Percentiles rank a stretch among this genome's conserved stretches.
Evolutionary conservation across 2,329 filamentous ascomycete genomes (phyloP).

Genomic region (Curvularia sp.): DNA sequence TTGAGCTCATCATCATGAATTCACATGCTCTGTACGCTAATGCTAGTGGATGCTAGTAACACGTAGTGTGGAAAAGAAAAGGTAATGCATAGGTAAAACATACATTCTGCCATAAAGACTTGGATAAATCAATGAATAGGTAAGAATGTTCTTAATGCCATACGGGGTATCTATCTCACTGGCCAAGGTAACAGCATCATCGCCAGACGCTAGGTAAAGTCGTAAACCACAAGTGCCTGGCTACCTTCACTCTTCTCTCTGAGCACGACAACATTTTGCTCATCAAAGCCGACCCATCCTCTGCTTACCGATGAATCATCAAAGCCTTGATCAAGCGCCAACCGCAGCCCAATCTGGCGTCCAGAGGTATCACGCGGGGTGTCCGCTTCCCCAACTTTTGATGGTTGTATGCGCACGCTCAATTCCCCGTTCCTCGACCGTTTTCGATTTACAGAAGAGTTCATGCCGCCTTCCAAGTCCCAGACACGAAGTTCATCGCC

Average conservation of each 20-base stretch:
- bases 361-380: conserved; percentile 30
- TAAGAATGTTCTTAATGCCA: neutral
- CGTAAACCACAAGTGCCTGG: conserved; percentile 81
- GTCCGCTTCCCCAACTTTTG: conserved; percentile 30
- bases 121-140: neutral
- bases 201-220: conserved; percentile 69
- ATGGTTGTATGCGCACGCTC: conserved; percentile 62
- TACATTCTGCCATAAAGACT: neutral
- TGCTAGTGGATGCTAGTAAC: neutral
- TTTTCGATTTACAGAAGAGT: conserved; percentile 53
- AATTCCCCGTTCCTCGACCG: conserved; percentile 55
- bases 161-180: conserved; percentile 5
- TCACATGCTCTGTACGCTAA: neutral
- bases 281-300: conserved; percentile 84
- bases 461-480: conserved; percentile 79
- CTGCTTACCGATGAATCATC: conserved; percentile 55
- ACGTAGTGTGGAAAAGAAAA: neutral
- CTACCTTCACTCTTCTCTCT: conserved; percentile 72
- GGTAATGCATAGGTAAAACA: neutral
- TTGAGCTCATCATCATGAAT: neutral
- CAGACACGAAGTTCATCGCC: conserved; percentile 77
- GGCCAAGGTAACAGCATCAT: neutral
- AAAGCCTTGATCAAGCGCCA: conserved; percentile 46
- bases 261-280: conserved; percentile 88
- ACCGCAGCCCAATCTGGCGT: conserved; percentile 42